Evolutionary conservation across 108 stramenopile species (phyloP).

Genomic region (Discostella stelligeroides): DNA sequence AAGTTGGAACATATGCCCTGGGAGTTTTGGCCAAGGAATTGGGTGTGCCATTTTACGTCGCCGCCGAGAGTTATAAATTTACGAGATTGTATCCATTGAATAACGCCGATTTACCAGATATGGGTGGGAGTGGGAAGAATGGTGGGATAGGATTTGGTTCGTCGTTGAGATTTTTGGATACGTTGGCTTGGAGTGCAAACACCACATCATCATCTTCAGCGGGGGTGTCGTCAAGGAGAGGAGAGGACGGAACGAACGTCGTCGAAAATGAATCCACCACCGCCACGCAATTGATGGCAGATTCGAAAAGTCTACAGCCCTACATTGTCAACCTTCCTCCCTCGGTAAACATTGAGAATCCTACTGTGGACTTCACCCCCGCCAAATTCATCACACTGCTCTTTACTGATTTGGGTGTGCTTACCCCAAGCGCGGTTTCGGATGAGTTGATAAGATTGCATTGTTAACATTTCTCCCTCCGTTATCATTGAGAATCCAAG

Average conservation of each 20-base stretch:
- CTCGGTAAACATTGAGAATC: constrained; percentile 69
- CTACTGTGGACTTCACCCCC: constrained; percentile 93
- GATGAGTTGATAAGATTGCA: constrained; percentile 97
- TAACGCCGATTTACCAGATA: constrained; percentile 86
- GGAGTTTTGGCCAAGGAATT: constrained; percentile 86
- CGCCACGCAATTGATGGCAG: background rate
- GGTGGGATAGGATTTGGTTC: constrained; percentile 17
- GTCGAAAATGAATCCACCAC: background rate
- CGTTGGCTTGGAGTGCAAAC: constrained; percentile 48
- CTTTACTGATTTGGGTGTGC: constrained; percentile 97
- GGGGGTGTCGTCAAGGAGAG: constrained; percentile 13
- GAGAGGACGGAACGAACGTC: constrained; percentile 4
- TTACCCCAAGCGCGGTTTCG: constrained; percentile 97
- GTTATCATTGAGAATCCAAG: no score
- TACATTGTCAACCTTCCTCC: constrained; percentile 53
- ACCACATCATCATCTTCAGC: background rate
- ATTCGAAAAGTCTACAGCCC: background rate
- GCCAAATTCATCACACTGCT: constrained; percentile 96
- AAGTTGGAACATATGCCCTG: constrained; percentile 89
- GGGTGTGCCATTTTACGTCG: constrained; percentile 97
- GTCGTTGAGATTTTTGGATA: constrained; percentile 62
- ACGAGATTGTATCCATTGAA: constrained; percentile 94
- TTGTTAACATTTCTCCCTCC: no score
- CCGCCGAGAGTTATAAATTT: constrained; percentile 98
- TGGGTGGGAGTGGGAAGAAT: constrained; percentile 9